A percentile compares a stretch with the other conserved stretches of the same genome.
Evolutionary conservation across 192 early-diverging fungal genomes (phyloP).

Genomic region (Gaertneriomyces sp.): DNA sequence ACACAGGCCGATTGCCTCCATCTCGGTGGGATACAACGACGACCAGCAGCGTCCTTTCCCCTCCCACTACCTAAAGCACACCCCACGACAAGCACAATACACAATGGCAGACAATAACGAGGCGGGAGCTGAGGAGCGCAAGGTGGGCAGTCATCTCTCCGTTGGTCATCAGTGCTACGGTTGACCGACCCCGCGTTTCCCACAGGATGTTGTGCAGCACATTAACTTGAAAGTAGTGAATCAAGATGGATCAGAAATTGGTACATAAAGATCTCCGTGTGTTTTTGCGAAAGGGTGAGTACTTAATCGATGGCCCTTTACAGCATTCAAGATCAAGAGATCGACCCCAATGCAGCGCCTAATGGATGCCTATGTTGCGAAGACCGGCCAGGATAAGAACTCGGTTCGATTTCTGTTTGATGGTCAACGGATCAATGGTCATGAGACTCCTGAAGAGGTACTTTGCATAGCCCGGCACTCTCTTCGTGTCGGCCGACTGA

Average conservation of each 20-base stretch:
- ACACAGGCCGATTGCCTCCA: too few species aligned
- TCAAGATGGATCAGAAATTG: constrained; percentile 47
- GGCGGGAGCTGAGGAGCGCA: not conserved
- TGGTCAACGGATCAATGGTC: constrained; percentile 75
- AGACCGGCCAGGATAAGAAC: constrained; percentile 67
- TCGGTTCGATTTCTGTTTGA: constrained; percentile 92
- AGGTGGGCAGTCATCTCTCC: not conserved
- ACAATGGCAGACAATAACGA: constrained; percentile 3
- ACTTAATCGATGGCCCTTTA: not conserved
- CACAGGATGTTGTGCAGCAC: constrained; percentile 55
- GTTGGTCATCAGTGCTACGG: not conserved
- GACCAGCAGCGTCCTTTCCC: too few species aligned
- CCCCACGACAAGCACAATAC: not conserved
- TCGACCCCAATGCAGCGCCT: constrained; percentile 85
- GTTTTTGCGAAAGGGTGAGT: not conserved
- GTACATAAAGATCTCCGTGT: constrained; percentile 53
- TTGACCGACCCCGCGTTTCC: not conserved
- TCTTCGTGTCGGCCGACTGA: constrained; percentile 1
- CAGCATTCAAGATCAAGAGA: constrained; percentile 97
- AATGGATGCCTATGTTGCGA: constrained; percentile 90
- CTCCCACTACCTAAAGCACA: too few species aligned
- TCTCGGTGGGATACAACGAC: too few species aligned
- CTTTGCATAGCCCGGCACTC: constrained; percentile 10
- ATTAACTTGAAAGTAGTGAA: constrained; percentile 91
- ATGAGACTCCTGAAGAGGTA: constrained; percentile 82